Base-by-base conservation (phyloP, 2,329 filamentous ascomycete genomes). In the Xylaria sp. region DNA sequence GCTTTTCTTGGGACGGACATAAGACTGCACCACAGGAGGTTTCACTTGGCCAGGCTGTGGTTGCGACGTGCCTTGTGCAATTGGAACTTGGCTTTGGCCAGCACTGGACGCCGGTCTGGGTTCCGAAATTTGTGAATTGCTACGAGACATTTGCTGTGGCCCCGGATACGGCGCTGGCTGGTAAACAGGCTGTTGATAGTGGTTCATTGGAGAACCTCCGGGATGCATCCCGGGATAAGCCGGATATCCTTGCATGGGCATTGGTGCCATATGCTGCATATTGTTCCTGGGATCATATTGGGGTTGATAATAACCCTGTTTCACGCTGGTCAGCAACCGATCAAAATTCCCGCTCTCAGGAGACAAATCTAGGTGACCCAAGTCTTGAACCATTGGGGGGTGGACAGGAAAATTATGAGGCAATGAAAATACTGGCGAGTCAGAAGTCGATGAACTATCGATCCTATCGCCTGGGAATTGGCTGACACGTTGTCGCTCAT, bases 141-240 rank as follows among this genome's bases (percentile, higher is more conserved):
- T 93, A 70, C 94, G 89, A 2, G 94, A 95, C 90, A 97, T 94
- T 81, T 89, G 84, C 75, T 90, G 85, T 64, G 86, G 70, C 38
- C 73, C 73, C 45, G 72, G 72, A 31, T 76, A 76, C 72, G 79
- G 72, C n/a, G n/a, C n/a, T n/a, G 71, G 78, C 51, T 72, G 78
- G 67, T 72, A 73, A 61, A 80, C 84, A 19, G 53, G 77, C 55
- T 82, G 81, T 62, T 81, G 80, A 66, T 79, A 87, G n/a, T 71
- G 65, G 55, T 76, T 73, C 54, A 78, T 78, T 23, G 84, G 83
- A 9, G 81, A 81, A 67, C 78, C 76, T 62, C 79, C 71, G 12
- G 52, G 56, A 56, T 71, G 68, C 66, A 71, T 69, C 35, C 68
- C 69, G 23, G 70, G 71, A 40, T 73, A 74, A 25, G 66, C 31